A percentile compares a stretch with the other conserved stretches of the same genome.
These are phyloP conservation scores for Zelonia costaricensis DNA, from an alignment of 208 protist species.

Conservation along the genomic window DNA sequence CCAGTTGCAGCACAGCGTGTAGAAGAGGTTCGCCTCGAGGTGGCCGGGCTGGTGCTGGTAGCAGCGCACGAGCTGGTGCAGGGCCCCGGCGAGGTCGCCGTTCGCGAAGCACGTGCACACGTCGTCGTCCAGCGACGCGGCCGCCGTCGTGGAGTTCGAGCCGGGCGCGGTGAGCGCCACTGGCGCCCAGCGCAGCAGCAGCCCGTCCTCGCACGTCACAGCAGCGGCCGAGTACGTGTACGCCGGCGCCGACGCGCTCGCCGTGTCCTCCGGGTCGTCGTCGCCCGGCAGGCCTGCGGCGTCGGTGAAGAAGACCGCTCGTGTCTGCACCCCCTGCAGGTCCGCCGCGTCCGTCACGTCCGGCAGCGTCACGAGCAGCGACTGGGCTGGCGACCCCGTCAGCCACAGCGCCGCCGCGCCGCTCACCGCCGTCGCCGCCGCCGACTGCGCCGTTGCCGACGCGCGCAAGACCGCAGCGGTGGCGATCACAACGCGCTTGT, in stretches of 20 bases:
- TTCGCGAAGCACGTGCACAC: conserved; percentile 66
- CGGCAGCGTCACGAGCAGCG: conserved; percentile 74
- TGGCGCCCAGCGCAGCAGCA: conserved; percentile 18
- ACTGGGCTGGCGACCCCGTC: conserved; percentile 4
- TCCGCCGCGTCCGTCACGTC: conserved; percentile 63
- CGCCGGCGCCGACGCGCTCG: neutral
- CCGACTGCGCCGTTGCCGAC: conserved; percentile 1
- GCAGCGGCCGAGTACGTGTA: conserved; percentile 18
- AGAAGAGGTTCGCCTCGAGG: conserved; percentile 66
- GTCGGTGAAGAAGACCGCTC: conserved; percentile 68
- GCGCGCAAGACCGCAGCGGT: conserved; percentile 48
- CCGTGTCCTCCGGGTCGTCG: conserved; percentile 11
- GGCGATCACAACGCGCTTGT: conserved; percentile 53
- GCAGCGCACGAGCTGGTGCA: conserved; percentile 57
- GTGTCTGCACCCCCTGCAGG: conserved; percentile 69
- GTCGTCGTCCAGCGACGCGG: conserved; percentile 59
- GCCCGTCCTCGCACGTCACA: conserved; percentile 7
- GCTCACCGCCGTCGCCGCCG: conserved; percentile 15
- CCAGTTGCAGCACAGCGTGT: conserved; percentile 67
- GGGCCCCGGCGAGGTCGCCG: conserved; percentile 50
- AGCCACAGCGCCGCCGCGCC: conserved; percentile 52
- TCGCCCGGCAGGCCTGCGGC: conserved; percentile 4
- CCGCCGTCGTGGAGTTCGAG: neutral
- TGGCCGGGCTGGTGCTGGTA: conserved; percentile 47
- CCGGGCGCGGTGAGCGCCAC: conserved; percentile 11